Percentiles rank a stretch among this genome's conserved stretches.
These are phyloP conservation scores for Begonia loranthoides DNA, from an alignment of 306 rosid species.

Conservation along the genomic window DNA sequence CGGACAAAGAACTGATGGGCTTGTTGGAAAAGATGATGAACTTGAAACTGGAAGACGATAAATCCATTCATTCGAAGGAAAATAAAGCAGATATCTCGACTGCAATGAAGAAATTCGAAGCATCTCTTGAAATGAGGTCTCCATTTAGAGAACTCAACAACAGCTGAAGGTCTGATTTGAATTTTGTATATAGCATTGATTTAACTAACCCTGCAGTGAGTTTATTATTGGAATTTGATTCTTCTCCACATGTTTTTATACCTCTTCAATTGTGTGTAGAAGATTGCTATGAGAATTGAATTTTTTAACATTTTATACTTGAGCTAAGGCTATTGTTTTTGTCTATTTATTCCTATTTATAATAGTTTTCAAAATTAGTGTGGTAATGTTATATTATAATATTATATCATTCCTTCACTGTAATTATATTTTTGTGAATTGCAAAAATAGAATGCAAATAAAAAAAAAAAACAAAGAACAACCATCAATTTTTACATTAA, in stretches of 20 bases:
- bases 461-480: too few relatives aligned
- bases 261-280: neutral
- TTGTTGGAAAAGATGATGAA: slow-evolving; percentile 29
- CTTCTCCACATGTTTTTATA: neutral
- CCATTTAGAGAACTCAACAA: slow-evolving; percentile 55
- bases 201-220: too few relatives aligned
- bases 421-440: too few relatives aligned
- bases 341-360: too few relatives aligned
- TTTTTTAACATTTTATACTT: neutral
- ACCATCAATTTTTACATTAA: too few relatives aligned
- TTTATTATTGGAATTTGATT: neutral
- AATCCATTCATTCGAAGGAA: slow-evolving; percentile 23
- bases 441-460: too few relatives aligned
- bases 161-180: neutral
- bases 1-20: slow-evolving; percentile 34
- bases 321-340: too few relatives aligned
- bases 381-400: too few relatives aligned
- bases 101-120: slow-evolving; percentile 30
- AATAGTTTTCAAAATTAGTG: too few relatives aligned
- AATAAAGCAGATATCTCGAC: slow-evolving; percentile 23
- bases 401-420: too few relatives aligned
- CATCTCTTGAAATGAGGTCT: slow-evolving; percentile 27
- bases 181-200: neutral
- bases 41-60: slow-evolving; percentile 18
- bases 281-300: neutral